Conservation (phyloP, 2,329 filamentous ascomycete species). For the Hymenoscyphus occultus region DNA sequence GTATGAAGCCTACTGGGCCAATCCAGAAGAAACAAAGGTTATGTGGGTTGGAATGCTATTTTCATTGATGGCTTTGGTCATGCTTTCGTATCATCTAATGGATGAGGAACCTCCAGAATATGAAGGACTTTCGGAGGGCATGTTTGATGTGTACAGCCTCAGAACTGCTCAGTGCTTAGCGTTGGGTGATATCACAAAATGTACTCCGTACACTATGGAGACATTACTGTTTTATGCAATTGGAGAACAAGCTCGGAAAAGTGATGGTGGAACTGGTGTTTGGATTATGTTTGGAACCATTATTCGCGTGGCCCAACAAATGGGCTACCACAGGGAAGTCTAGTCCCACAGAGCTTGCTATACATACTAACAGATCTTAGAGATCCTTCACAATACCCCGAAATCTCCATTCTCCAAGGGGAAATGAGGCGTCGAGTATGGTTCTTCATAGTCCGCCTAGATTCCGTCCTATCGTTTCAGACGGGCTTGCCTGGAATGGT, state of each 20-base stretch:
- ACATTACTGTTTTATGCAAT: conserved; percentile 71
- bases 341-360: not conserved
- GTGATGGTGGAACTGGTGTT: conserved; percentile 59
- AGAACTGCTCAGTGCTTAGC: conserved; percentile 74
- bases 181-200: conserved; percentile 72
- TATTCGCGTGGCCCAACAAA: conserved; percentile 49
- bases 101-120: conserved; percentile 75
- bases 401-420: conserved; percentile 69
- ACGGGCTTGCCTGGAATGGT: conserved; percentile 60
- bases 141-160: conserved; percentile 61
- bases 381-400: conserved; percentile 70
- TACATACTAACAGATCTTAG: conserved; percentile 43
- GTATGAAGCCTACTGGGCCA: conserved; percentile 56
- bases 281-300: conserved; percentile 51
- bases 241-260: conserved; percentile 68
- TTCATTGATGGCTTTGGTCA: conserved; percentile 68
- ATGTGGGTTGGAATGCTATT: conserved; percentile 80
- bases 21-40: conserved; percentile 65
- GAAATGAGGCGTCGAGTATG: conserved; percentile 68
- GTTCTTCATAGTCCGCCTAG: conserved; percentile 67
- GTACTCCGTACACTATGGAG: conserved; percentile 69
- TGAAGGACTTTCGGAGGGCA: conserved; percentile 53
- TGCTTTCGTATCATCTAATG: conserved; percentile 72
- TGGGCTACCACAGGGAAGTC: conserved; percentile 53
- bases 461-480: conserved; percentile 73